Percentiles rank a stretch among this genome's conserved stretches.
phyloP scores from a whole-genome alignment of 345 rosid genomes.

The Carallia pectinifolia region DNA sequence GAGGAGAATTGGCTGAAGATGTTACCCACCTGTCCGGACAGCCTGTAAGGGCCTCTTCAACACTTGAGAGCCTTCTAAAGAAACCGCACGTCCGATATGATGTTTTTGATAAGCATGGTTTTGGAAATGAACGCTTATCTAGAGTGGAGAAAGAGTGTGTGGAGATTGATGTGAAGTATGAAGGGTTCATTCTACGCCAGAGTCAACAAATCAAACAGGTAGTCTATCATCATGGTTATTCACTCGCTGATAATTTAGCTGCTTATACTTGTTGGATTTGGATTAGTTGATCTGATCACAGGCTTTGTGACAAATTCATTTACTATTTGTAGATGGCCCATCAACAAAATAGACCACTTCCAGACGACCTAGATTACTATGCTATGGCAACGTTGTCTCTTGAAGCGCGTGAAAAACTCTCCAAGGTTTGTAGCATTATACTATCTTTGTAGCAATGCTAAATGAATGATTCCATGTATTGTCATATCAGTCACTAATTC shows the following conservation, averaged over 20 bases:
- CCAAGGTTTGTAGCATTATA: slow-evolving; percentile 57
- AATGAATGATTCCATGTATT: no score
- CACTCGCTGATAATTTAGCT: background rate
- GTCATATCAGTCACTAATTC: no score
- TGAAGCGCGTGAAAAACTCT: slow-evolving; percentile 93
- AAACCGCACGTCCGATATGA: slow-evolving; percentile 84
- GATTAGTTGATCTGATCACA: background rate
- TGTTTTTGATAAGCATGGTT: slow-evolving; percentile 77
- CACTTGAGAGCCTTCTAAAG: slow-evolving; percentile 83
- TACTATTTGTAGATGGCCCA: slow-evolving; percentile 62
- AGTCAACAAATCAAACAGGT: slow-evolving; percentile 84
- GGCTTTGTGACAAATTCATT: slow-evolving; percentile 2
- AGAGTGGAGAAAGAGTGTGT: slow-evolving; percentile 79
- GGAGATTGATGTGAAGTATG: slow-evolving; percentile 78
- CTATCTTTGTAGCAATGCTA: no score
- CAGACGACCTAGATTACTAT: slow-evolving; percentile 82
- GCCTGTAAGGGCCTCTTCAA: slow-evolving; percentile 77
- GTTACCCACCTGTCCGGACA: slow-evolving; percentile 64
- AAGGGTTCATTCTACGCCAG: slow-evolving; percentile 91
- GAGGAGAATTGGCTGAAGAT: slow-evolving; percentile 82
- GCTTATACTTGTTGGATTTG: background rate
- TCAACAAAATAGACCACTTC: slow-evolving; percentile 81
- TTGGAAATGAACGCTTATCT: slow-evolving; percentile 58
- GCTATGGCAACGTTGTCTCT: slow-evolving; percentile 77
- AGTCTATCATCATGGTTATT: no score